A percentile compares a stretch with the other conserved stretches of the same genome.
These are phyloP conservation scores for Periconia macrospinosa DNA, from an alignment of 2,329 filamentous ascomycete genomes.

Conservation along the genomic window DNA sequence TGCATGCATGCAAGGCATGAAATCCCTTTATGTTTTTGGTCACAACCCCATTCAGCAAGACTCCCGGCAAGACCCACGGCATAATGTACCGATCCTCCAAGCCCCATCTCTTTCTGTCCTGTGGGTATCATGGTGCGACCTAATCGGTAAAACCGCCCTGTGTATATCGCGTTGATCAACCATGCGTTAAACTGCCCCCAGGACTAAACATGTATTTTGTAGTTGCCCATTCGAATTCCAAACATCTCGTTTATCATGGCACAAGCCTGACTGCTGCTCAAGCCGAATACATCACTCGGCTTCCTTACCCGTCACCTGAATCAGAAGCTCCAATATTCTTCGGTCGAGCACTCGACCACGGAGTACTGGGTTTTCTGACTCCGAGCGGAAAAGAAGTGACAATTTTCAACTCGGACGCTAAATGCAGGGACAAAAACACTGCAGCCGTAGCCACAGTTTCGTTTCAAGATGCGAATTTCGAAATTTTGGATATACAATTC, in stretches of 20 bases:
- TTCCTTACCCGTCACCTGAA: not conserved
- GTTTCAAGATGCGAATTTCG: not conserved
- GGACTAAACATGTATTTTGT: not conserved
- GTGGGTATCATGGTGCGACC: constrained; percentile 39
- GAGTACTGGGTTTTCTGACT: constrained; percentile 6
- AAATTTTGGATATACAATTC: constrained; percentile 12
- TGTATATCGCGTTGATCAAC: not conserved
- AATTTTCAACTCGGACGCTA: constrained; percentile 13
- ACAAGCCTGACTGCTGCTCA: constrained; percentile 17
- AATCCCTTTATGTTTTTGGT: constrained; percentile 19
- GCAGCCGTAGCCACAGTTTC: constrained; percentile 2
- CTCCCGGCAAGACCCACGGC: not conserved
- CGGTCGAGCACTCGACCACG: not conserved
- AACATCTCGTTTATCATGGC: constrained; percentile 18
- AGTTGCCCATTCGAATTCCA: constrained; percentile 4
- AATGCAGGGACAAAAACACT: constrained; percentile 4
- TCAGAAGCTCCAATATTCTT: constrained; percentile 5
- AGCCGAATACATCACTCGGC: not conserved
- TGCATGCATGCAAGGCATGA: not conserved
- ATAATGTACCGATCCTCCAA: constrained; percentile 1
- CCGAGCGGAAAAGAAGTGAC: not conserved
- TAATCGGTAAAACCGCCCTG: constrained; percentile 5
- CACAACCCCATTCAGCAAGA: constrained; percentile 9
- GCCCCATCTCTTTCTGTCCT: constrained; percentile 16
- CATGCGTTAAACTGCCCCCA: not conserved